Percentiles rank a stretch among this genome's conserved stretches.
phyloP scores from a whole-genome alignment of 2,329 filamentous ascomycete genomes.

The Trichophyton benhamiae region DNA sequence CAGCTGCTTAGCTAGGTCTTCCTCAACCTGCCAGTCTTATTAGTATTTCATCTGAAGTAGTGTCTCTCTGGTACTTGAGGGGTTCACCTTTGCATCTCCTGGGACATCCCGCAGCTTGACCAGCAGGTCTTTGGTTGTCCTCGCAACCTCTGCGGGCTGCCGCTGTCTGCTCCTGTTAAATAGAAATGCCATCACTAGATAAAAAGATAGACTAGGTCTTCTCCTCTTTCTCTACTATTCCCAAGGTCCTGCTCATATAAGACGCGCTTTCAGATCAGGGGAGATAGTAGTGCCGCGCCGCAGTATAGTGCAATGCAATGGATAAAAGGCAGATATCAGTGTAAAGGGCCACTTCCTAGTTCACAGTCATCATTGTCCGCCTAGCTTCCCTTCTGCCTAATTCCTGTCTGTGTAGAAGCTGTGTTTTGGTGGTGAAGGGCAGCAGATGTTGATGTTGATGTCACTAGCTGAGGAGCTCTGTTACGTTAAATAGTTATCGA shows the following conservation, averaged over 20 bases:
- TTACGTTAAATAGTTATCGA: neutral
- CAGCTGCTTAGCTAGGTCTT: constrained; percentile 77
- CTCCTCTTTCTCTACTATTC: neutral
- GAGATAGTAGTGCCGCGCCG: neutral
- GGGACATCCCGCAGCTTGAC: constrained; percentile 48
- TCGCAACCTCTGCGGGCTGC: constrained; percentile 49
- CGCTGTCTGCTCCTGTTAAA: constrained; percentile 53
- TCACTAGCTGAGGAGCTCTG: neutral
- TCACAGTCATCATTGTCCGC: neutral
- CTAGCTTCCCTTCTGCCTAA: neutral
- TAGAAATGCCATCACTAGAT: constrained; percentile 53
- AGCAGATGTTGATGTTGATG: neutral
- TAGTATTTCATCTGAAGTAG: constrained; percentile 10
- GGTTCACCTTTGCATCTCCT: constrained; percentile 42
- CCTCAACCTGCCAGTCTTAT: constrained; percentile 48
- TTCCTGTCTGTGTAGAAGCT: neutral
- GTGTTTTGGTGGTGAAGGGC: neutral
- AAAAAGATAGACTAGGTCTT: constrained; percentile 3
- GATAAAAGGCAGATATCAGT: neutral
- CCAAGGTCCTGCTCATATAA: neutral
- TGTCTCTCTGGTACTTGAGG: neutral
- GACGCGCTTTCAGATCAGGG: neutral
- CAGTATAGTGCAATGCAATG: neutral
- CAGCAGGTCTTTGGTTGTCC: constrained; percentile 52
- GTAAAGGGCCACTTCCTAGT: neutral